Base-by-base conservation (phyloP, 2,329 filamentous ascomycete genomes). In the Diaporthe velutina region DNA sequence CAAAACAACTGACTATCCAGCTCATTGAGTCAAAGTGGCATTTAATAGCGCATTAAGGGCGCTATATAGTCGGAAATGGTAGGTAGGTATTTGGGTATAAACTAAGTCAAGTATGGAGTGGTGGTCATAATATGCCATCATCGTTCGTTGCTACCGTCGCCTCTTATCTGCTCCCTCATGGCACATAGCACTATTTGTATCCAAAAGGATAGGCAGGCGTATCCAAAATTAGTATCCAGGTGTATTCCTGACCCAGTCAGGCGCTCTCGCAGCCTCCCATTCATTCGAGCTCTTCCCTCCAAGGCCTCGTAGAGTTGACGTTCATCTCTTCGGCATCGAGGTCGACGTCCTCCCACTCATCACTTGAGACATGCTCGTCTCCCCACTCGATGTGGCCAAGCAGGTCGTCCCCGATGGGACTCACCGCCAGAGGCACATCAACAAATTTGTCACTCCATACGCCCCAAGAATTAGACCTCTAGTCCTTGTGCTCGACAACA, bases 41-140 rank as follows among this genome's bases (percentile, higher is more conserved):
- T n/a, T 4, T 4, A 13, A n/a, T 2, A 15, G 17, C 28, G 10
- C 30, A 38, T 12, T 2, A n/a, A 6, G 6, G 8, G 40, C 22
- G 0, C 12, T 19, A 1, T 25, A 3, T 30, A 13, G 25, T 25
- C 10, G 22, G 28, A 38, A 50, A 40, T 40, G n/a, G 45, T 30
- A 54, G n/a, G 30, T 54, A 61, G 55, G 54, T 61, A 72, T 72
- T 52, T 72, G 70, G 70, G 70, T 71, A 71, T 71, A 72, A 72
- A 30, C 54, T 35, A 40, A 50, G 54, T 30, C 52, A 72, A 72
- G 70, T 61, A 30, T 57, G 22, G 52, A 33, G 52, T 22, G 12
- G 55, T 58, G 38, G 42, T 72, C 70, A n/a, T 55, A 70, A 40
- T 22, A 72, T 60, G 54, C 54, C 70, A 50, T 54, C 55, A 19